Percentiles rank a stretch among this genome's conserved stretches.
These are phyloP conservation scores for Sporisorium reilianum DNA, from an alignment of 1,284 basidiomycete species.

Conservation along the genomic window DNA sequence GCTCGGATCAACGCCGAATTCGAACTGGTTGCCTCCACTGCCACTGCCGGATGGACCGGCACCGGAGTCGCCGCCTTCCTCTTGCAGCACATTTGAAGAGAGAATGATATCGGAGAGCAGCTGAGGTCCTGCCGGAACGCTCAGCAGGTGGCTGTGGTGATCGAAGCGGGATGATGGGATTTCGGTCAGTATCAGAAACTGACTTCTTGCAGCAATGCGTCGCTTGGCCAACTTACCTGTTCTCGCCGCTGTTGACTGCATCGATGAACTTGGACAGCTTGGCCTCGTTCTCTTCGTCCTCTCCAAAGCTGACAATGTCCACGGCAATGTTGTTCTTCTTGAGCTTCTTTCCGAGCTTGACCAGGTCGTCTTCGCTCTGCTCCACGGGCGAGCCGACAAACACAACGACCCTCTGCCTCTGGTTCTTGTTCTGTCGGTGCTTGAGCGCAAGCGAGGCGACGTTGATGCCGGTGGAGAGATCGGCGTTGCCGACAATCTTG, in stretches of 20 bases:
- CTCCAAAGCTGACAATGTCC: slow-evolving; percentile 83
- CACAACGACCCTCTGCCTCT: slow-evolving; percentile 91
- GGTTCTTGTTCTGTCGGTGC: slow-evolving; percentile 98
- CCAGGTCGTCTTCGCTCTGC: slow-evolving; percentile 63
- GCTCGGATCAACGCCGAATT: slow-evolving; percentile 92
- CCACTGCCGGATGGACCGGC: slow-evolving; percentile 71
- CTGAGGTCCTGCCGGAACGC: slow-evolving; percentile 80
- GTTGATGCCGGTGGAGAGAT: slow-evolving; percentile 89
- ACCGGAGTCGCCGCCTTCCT: slow-evolving; percentile 74
- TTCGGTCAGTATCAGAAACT: neutral
- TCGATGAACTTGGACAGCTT: slow-evolving; percentile 83
- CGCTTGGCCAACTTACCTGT: slow-evolving; percentile 75
- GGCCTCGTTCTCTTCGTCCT: slow-evolving; percentile 73
- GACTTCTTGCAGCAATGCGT: neutral
- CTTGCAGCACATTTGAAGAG: slow-evolving; percentile 84
- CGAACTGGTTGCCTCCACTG: slow-evolving; percentile 72
- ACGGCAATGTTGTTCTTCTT: slow-evolving; percentile 99
- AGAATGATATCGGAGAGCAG: slow-evolving; percentile 87
- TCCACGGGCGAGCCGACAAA: slow-evolving; percentile 85
- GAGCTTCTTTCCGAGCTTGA: slow-evolving; percentile 92
- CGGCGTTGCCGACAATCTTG: slow-evolving; percentile 81
- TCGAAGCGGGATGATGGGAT: neutral
- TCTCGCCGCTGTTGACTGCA: slow-evolving; percentile 80
- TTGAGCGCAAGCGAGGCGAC: slow-evolving; percentile 92
- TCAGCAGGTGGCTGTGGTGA: slow-evolving; percentile 76